Base-by-base conservation (phyloP, 2,329 filamentous ascomycete genomes). In the Microdochium paspali region DNA sequence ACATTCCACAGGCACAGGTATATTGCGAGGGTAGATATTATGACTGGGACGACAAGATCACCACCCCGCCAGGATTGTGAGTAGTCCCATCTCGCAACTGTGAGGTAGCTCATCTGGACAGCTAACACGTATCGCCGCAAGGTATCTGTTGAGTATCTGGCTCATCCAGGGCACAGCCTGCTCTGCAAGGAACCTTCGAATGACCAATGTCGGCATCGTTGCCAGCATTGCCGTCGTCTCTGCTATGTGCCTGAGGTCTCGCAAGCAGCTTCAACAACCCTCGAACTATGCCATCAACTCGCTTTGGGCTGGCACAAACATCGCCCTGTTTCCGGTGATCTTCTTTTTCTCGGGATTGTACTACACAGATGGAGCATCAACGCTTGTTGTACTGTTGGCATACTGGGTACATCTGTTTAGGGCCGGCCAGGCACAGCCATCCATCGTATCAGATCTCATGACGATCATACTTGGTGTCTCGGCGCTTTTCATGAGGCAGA, bases 341-440 rank as follows among this genome's bases (percentile, higher is more conserved):
- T 96, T 95, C 73, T 98, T 98, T 74, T 98, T 98, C 66, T 93
- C 89, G 0, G 90, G 81, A 0, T 71, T 98, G 7, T 98, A 95
- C 65, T 98, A 98, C 64, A 98, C 93, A 0, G 93, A 98, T 63
- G 77, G 96, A 2, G 74, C 87, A 45, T 94, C 91, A 0, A 87
- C 90, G 0, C 71, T 87, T 7, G 74, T 82, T 1, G 87, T 96
- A 0, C 67, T 96, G 9, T 62, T 80, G 2, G 79, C 81, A 1
- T 93, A 90, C 59, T 69, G 76, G 30, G 70, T 76, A 47, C 76
- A 78, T 51, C 63, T 82, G 4, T 51, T 59, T 23, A 72, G 78
- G 15, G 52, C 76, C 2, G 65, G 63, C 18, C 49, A 53, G 26
- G 51, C 57, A 10, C 45, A 44, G 6, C 65, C 60, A 4, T 65